phyloP scores from a whole-genome alignment of 306 rosid species.

The Rosa rugosa region DNA sequence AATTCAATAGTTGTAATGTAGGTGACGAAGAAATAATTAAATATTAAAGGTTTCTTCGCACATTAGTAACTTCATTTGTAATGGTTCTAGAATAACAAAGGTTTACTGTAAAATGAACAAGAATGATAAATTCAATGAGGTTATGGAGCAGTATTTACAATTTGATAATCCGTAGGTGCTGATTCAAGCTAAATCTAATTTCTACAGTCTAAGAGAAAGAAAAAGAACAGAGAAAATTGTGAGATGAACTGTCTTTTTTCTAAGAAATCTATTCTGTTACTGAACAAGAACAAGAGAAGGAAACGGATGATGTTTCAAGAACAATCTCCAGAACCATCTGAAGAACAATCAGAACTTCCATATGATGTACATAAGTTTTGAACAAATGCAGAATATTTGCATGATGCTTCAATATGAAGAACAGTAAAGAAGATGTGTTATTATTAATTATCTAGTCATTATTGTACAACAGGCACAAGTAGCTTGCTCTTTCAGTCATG shows the following conservation, averaged over 20 bases:
- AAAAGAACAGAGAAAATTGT: not conserved
- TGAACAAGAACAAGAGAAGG: not conserved
- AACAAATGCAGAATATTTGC: not conserved
- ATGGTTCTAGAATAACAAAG: not conserved
- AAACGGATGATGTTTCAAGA: not conserved
- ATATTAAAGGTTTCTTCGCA: not conserved
- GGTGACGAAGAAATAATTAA: not conserved
- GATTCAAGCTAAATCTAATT: not conserved
- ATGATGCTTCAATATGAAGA: not conserved
- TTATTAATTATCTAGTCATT: not conserved
- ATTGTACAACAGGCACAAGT: not conserved
- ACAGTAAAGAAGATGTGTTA: not conserved
- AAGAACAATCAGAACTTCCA: not conserved
- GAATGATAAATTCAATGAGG: too few species aligned
- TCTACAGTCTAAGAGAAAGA: not conserved
- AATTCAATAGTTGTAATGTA: not conserved
- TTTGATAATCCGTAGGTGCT: not conserved
- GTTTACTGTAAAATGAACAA: not conserved
- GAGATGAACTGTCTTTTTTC: not conserved
- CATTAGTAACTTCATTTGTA: not conserved
- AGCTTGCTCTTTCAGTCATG: constrained; percentile 3
- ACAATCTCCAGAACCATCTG: not conserved
- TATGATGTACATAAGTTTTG: not conserved
- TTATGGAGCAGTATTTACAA: not conserved
- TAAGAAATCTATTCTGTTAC: not conserved